phyloP scores from a whole-genome alignment of 2,329 filamentous ascomycete species.

The Penicillium paneum region DNA sequence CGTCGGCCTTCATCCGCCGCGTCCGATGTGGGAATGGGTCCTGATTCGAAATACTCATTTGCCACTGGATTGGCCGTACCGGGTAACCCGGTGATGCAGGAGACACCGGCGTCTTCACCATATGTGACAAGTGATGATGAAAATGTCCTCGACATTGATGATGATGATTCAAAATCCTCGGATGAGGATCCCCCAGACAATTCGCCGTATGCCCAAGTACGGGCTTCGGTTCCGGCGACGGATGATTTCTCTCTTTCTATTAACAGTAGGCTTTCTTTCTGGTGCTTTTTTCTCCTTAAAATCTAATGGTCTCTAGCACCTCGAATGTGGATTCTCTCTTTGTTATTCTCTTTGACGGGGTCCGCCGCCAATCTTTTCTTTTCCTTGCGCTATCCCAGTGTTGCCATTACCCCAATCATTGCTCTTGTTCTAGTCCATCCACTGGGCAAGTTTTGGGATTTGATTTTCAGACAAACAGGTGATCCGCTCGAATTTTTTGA shows the following conservation, averaged over 20 bases:
- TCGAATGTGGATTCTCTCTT: slow-evolving; percentile 80
- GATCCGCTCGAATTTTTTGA: slow-evolving; percentile 57
- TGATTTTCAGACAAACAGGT: slow-evolving; percentile 59
- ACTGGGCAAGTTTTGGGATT: slow-evolving; percentile 76
- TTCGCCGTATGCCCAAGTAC: slow-evolving; percentile 66
- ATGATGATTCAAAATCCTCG: slow-evolving; percentile 29
- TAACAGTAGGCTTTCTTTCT: slow-evolving; percentile 50
- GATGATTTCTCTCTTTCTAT: slow-evolving; percentile 77
- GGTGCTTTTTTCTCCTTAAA: neutral
- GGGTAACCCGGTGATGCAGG: slow-evolving; percentile 24
- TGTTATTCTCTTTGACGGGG: slow-evolving; percentile 74
- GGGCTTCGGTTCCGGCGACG: slow-evolving; percentile 71
- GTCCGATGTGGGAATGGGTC: slow-evolving; percentile 32
- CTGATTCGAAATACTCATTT: slow-evolving; percentile 34
- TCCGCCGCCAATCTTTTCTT: slow-evolving; percentile 68
- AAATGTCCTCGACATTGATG: slow-evolving; percentile 27
- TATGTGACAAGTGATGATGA: slow-evolving; percentile 23
- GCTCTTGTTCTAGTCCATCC: slow-evolving; percentile 66
- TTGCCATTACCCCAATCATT: slow-evolving; percentile 84
- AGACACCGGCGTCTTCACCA: slow-evolving; percentile 23
- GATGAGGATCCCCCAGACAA: slow-evolving; percentile 38
- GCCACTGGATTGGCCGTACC: slow-evolving; percentile 27
- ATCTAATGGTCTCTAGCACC: slow-evolving; percentile 48
- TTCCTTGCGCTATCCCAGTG: slow-evolving; percentile 83
- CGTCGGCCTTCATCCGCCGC: slow-evolving; percentile 29